phyloP scores from a whole-genome alignment of 2,329 filamentous ascomycete species.

The Xylariaceae sp. region DNA sequence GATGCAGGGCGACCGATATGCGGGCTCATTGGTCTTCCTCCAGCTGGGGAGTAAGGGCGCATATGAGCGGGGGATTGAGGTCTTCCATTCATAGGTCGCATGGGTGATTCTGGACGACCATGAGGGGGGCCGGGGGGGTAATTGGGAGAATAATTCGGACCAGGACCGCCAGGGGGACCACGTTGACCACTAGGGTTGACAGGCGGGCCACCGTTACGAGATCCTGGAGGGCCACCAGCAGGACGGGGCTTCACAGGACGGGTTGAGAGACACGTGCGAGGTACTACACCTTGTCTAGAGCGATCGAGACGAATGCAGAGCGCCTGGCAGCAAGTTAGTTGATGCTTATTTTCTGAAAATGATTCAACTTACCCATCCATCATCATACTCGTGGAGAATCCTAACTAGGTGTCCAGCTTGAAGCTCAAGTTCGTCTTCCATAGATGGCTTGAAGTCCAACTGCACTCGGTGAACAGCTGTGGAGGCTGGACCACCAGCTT shows the following conservation, averaged over 20 bases:
- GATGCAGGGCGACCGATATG: conserved; percentile 29
- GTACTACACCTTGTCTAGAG: conserved; percentile 90
- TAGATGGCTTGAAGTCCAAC: conserved; percentile 89
- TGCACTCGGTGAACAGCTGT: conserved; percentile 87
- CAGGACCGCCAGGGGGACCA: conserved; percentile 41
- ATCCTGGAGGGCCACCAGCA: conserved; percentile 52
- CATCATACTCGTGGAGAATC: conserved; percentile 94
- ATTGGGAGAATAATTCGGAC: conserved; percentile 46
- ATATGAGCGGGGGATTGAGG: conserved; percentile 44
- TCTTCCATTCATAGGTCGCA: conserved; percentile 41
- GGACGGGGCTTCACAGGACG: conserved; percentile 87
- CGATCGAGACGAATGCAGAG: conserved; percentile 91
- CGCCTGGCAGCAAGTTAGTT: conserved; percentile 61
- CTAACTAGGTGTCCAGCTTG: conserved; percentile 83
- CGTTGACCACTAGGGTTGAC: conserved; percentile 51
- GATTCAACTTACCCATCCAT: conserved; percentile 83
- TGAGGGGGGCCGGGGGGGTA: conserved; percentile 38
- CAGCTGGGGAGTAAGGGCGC: conserved; percentile 43
- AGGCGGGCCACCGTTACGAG: conserved; percentile 57
- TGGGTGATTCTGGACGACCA: conserved; percentile 46
- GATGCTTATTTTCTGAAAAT: not conserved
- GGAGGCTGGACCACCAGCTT: conserved; percentile 64
- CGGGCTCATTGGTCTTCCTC: conserved; percentile 41
- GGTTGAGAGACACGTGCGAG: conserved; percentile 90
- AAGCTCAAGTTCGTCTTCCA: conserved; percentile 90